phyloP scores from a whole-genome alignment of 2,329 filamentous ascomycete genomes.

The Mycogone perniciosa region DNA sequence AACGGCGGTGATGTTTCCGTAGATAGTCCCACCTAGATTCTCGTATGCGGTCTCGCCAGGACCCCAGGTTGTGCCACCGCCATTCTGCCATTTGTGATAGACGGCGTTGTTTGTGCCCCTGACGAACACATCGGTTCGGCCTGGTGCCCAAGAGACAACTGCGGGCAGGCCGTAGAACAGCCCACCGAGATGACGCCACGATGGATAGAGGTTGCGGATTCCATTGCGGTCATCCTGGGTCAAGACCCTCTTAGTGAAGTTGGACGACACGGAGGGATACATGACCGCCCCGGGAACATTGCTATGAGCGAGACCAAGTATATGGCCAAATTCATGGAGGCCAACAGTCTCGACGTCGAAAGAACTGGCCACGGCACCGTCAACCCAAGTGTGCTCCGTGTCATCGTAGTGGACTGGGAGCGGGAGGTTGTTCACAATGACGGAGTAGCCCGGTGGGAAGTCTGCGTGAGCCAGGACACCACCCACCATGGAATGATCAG shows the following conservation, averaged over 20 bases:
- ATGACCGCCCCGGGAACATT: not conserved
- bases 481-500: constrained; percentile 3
- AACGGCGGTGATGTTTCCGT: constrained; percentile 17
- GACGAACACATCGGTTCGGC: constrained; percentile 24
- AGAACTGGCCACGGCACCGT: not conserved
- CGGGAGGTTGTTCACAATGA: not conserved
- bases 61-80: constrained; percentile 1
- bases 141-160: constrained; percentile 20
- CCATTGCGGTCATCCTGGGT: not conserved
- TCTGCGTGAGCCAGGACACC: constrained; percentile 3
- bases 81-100: constrained; percentile 11
- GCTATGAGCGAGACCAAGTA: not conserved
- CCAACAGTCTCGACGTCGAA: not conserved
- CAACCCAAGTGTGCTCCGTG: not conserved
- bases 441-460: constrained; percentile 2
- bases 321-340: not conserved
- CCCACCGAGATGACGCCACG: not conserved
- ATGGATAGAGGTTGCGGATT: not conserved
- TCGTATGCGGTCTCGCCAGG: constrained; percentile 14
- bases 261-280: constrained; percentile 1
- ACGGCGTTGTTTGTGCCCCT: constrained; percentile 19
- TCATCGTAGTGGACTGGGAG: not conserved
- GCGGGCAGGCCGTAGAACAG: constrained; percentile 16
- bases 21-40: constrained; percentile 14
- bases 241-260: not conserved